Percentiles rank a stretch among this genome's conserved stretches.
These are phyloP conservation scores for Salix purpurea DNA, from an alignment of 345 rosid species.

Conservation along the genomic window DNA sequence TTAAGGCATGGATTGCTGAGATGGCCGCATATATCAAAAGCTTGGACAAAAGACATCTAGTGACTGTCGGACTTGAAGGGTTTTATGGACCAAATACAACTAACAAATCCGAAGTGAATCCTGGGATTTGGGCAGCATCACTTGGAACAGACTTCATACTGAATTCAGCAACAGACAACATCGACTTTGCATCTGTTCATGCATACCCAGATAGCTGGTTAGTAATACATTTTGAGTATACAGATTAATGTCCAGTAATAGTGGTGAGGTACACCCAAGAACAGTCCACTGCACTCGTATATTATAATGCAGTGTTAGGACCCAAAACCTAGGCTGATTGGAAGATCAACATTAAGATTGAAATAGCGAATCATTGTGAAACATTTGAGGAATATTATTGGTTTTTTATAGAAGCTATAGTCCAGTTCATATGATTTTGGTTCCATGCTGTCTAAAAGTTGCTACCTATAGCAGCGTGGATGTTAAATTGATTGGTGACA, in stretches of 20 bases:
- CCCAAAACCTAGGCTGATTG: background rate
- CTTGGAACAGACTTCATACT: constrained; percentile 46
- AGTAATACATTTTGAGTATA: constrained; percentile 3
- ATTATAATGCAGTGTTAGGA: background rate
- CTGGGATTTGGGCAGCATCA: constrained; percentile 49
- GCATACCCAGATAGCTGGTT: constrained; percentile 55
- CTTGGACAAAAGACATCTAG: constrained; percentile 40
- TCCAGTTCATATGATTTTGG: background rate
- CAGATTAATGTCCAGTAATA: background rate
- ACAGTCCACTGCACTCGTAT: background rate
- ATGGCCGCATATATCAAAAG: constrained; percentile 48
- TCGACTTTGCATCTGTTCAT: constrained; percentile 53
- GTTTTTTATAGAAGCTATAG: background rate
- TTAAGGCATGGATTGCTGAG: constrained; percentile 46
- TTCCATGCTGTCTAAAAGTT: background rate
- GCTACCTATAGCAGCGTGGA: background rate
- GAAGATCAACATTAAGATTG: background rate
- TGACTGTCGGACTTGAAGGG: constrained; percentile 47
- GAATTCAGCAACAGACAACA: constrained; percentile 35
- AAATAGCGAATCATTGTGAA: background rate
- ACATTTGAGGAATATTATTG: background rate
- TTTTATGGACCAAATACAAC: constrained; percentile 33
- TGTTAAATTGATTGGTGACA: constrained; percentile 1
- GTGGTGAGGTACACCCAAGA: background rate
- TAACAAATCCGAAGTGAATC: constrained; percentile 31